Base-by-base conservation (phyloP, 345 rosid species). In the Eutrema japonicum region DNA sequence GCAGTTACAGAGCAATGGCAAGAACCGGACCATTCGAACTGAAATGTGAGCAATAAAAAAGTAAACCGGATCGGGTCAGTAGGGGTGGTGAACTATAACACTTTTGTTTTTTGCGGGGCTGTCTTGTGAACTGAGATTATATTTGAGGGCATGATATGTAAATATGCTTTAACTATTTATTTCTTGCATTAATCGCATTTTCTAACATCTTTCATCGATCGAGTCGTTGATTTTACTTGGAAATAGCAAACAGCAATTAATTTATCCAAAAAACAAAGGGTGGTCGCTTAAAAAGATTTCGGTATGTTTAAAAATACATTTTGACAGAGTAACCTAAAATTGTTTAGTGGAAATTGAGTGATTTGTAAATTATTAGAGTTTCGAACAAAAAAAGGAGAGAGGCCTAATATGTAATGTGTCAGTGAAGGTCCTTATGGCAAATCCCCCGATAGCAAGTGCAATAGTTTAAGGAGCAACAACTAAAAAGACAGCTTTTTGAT, bases 11-110 rank as follows among this genome's bases (percentile, higher is more conserved):
- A 73, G 68, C 60, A 78, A 18, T 42, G 37, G 62, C 68, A 74
- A 68, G 60, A 71, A 59, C 78, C 70, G 72, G 43, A 51, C 43
- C 22, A 80, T 58, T 71, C 82, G 85, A 69, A 75, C 72, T 78
- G 70, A 77, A 81, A 62, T 68, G 54, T 42, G 75, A 76, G 57
- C 49, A 46, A 14, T 8, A 54, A 41, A 12, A 12, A 49, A 63
- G 42, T 54, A 7, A 69, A 76, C 71, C 72, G 73, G 56, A 18
- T 43, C 3, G 14, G 13, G 16, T 52, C 35, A 49, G 36, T 5
- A 49, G 68, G 68, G 47, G 63, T 2, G 47, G 68, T 2, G 26
- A 33, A 61, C 51, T 56, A 16, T 26, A 1, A 52, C 4, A 50
- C 46, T 61, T 68, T 68, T 45, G 53, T 54, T 63, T 16, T 16